Conservation (phyloP, 352 stramenopile species). For the Globisporangium nagaii region DNA sequence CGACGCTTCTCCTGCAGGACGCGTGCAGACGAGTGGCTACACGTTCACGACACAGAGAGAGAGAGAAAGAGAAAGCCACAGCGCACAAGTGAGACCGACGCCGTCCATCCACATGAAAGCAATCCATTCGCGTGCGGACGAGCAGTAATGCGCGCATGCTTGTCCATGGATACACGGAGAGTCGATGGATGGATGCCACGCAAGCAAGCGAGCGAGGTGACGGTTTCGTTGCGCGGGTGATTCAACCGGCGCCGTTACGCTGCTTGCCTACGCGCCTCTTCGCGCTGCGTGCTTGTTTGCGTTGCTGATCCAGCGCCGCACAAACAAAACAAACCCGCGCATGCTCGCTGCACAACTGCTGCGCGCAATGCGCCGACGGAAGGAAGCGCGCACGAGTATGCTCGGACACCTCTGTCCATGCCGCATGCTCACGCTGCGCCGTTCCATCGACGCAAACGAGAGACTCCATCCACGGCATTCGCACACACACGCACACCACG, state of each 20-base stretch:
- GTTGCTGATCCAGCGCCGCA: too few species aligned
- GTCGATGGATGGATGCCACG: not conserved
- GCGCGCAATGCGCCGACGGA: not conserved
- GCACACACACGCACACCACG: not conserved
- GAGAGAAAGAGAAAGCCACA: too few species aligned
- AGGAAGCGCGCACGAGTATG: not conserved
- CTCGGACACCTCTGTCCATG: not conserved
- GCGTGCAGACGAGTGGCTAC: not conserved
- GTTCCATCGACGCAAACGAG: not conserved
- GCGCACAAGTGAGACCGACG: too few species aligned
- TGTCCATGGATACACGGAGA: not conserved
- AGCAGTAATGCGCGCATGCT: constrained; percentile 1
- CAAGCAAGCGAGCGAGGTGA: not conserved
- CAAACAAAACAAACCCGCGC: not conserved
- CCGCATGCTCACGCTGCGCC: not conserved
- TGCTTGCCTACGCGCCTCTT: not conserved
- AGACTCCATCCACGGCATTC: not conserved
- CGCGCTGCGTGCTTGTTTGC: not conserved
- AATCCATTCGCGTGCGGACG: constrained; percentile 3
- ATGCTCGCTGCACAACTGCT: not conserved
- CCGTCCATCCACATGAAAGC: too few species aligned
- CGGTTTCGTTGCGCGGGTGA: not conserved
- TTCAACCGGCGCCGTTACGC: not conserved
- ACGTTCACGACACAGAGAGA: not conserved
- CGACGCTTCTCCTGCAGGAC: too few species aligned